Evolutionary conservation across 805 yeast genomes (phyloP).

Genomic region (Ogataea ramenticola): DNA sequence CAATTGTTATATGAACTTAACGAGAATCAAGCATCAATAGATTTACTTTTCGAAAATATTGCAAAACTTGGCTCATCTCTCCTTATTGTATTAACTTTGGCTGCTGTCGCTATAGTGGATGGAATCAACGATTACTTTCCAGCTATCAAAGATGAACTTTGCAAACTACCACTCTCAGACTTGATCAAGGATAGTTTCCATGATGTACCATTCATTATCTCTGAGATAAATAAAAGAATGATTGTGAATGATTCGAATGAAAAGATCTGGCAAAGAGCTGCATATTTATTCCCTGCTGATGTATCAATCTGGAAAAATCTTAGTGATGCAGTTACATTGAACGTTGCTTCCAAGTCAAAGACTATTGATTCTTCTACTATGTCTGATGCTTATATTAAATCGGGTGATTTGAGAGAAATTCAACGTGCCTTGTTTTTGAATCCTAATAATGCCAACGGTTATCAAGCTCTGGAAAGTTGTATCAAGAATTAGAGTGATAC

Average conservation of each 20-base stretch:
- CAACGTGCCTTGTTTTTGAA: slow-evolving; percentile 65
- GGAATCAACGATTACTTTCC: slow-evolving; percentile 47
- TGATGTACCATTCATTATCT: slow-evolving; percentile 52
- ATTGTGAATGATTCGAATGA: slow-evolving; percentile 11
- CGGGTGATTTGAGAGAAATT: slow-evolving; percentile 42
- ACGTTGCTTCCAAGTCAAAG: slow-evolving; percentile 46
- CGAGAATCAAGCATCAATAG: slow-evolving; percentile 76
- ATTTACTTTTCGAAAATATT: slow-evolving; percentile 66
- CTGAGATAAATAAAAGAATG: slow-evolving; percentile 41
- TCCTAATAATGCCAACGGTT: slow-evolving; percentile 41
- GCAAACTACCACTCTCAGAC: slow-evolving; percentile 37
- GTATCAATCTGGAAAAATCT: slow-evolving; percentile 63
- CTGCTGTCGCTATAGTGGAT: slow-evolving; percentile 70
- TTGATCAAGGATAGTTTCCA: slow-evolving; percentile 41
- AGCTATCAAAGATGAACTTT: slow-evolving; percentile 62
- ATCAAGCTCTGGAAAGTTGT: slow-evolving; percentile 10
- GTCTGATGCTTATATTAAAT: slow-evolving; percentile 41
- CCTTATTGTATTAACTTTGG: slow-evolving; percentile 62
- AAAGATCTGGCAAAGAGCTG: slow-evolving; percentile 58
- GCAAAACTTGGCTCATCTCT: slow-evolving; percentile 60
- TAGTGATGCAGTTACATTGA: slow-evolving; percentile 46
- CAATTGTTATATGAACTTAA: slow-evolving; percentile 75
- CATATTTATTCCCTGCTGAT: slow-evolving; percentile 69
- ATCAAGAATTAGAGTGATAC: background rate
- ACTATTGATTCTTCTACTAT: slow-evolving; percentile 44